phyloP scores from a whole-genome alignment of 176 grass and related monocot genomes.

The Aegilops longissima region DNA sequence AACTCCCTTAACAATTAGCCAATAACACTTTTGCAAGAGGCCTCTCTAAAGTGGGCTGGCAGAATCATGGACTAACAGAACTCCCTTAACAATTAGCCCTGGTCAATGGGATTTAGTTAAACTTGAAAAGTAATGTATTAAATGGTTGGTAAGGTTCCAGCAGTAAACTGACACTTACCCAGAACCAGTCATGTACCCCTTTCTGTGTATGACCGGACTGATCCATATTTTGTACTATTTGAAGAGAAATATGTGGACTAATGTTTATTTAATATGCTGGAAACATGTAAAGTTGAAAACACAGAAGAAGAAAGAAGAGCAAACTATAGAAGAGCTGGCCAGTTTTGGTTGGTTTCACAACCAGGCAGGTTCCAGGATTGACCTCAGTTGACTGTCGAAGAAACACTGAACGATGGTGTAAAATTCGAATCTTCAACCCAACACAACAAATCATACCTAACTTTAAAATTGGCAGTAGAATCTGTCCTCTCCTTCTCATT shows the following conservation, averaged over 20 bases:
- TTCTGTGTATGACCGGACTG: not conserved
- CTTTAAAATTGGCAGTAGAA: constrained; percentile 86
- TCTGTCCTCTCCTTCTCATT: constrained; percentile 73
- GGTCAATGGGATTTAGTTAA: not conserved
- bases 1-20: not conserved
- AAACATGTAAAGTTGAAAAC: not conserved
- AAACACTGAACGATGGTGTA: not conserved
- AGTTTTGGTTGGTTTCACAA: not conserved
- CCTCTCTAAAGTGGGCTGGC: not conserved
- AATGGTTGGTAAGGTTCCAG: not conserved
- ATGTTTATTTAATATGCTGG: not conserved
- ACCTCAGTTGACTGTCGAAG: too few relatives aligned
- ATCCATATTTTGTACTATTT: constrained; percentile 11
- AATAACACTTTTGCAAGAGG: not conserved
- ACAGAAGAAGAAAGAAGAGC: not conserved
- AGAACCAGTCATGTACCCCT: not conserved
- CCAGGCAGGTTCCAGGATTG: not conserved
- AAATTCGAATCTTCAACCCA: constrained; percentile 2
- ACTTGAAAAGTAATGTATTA: constrained; percentile 7
- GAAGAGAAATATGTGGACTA: not conserved
- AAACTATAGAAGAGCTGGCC: not conserved
- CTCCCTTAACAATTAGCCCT: not conserved
- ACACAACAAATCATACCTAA: constrained; percentile 60
- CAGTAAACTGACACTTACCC: not conserved
- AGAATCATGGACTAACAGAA: not conserved